Conservation (phyloP, 164 flowering plant genomes). For the Akebia trifoliata region DNA sequence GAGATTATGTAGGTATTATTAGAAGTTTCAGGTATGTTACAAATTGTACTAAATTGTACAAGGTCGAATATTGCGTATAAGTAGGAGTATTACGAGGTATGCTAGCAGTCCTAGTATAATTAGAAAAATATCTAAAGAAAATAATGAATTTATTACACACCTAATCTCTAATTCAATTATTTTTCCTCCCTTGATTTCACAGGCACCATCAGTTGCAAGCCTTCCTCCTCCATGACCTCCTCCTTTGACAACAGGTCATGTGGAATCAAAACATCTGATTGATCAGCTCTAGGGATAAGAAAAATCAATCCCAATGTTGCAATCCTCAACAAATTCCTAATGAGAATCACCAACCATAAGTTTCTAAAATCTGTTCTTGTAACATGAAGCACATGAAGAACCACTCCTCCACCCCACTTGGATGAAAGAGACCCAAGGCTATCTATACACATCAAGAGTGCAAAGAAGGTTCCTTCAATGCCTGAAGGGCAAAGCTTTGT, state of each 20-base stretch:
- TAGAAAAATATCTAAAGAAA: no score
- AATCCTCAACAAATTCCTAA: slow-evolving; percentile 45
- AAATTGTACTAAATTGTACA: no score
- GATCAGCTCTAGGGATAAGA: slow-evolving; percentile 51
- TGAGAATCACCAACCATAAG: slow-evolving; percentile 54
- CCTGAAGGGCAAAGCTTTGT: slow-evolving; percentile 65
- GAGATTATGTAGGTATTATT: no score
- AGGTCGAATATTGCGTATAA: no score
- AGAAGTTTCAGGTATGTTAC: no score
- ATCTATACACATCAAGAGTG: slow-evolving; percentile 71
- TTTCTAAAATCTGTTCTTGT: slow-evolving; percentile 57
- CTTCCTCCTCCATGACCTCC: slow-evolving; percentile 25
- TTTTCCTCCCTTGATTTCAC: no score
- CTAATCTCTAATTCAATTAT: no score
- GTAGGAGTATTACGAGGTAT: no score
- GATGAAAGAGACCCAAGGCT: slow-evolving; percentile 52
- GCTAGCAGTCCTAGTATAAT: no score
- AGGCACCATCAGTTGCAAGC: slow-evolving; percentile 24
- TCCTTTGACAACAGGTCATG: slow-evolving; percentile 19
- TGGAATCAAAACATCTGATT: slow-evolving; percentile 32
- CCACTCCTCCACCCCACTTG: slow-evolving; percentile 56
- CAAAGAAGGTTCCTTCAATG: slow-evolving; percentile 77
- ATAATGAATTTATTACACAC: no score
- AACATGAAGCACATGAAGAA: slow-evolving; percentile 53
- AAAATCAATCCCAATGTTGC: slow-evolving; percentile 49